These are phyloP conservation scores for Pseudogymnoascus sp. DNA, from an alignment of 2,329 filamentous ascomycete genomes.

Conservation along the genomic window DNA sequence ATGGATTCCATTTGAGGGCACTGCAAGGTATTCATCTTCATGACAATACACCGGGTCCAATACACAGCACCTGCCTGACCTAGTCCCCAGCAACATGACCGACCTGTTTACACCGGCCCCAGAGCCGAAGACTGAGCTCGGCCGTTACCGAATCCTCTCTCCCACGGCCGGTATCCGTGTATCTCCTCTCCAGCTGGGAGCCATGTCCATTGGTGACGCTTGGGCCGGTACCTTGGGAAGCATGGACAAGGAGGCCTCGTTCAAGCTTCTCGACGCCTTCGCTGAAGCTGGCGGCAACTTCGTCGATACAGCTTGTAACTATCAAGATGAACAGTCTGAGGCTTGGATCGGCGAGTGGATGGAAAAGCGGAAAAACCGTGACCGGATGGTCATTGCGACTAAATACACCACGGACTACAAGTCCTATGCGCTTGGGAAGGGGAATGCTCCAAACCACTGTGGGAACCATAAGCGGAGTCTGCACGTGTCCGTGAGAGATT, in stretches of 20 bases:
- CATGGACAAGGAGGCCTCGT: slow-evolving; percentile 46
- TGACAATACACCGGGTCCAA: neutral
- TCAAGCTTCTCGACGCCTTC: slow-evolving; percentile 51
- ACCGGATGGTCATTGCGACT: slow-evolving; percentile 65
- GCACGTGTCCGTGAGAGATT: slow-evolving; percentile 45
- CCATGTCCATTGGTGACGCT: slow-evolving; percentile 56
- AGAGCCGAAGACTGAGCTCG: slow-evolving; percentile 51
- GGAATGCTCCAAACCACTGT: slow-evolving; percentile 44
- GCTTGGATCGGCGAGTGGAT: slow-evolving; percentile 65
- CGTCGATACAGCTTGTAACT: slow-evolving; percentile 56
- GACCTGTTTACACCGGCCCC: slow-evolving; percentile 34
- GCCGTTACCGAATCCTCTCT: slow-evolving; percentile 57
- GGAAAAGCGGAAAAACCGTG: slow-evolving; percentile 53
- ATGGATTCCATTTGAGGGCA: neutral
- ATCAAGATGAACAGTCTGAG: slow-evolving; percentile 54
- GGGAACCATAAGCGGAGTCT: slow-evolving; percentile 59
- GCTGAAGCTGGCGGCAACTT: slow-evolving; percentile 55
- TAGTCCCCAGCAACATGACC: neutral
- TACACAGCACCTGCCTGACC: neutral
- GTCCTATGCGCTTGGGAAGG: slow-evolving; percentile 30
- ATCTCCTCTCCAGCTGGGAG: slow-evolving; percentile 57
- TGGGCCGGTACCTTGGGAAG: slow-evolving; percentile 43
- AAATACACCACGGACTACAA: slow-evolving; percentile 58
- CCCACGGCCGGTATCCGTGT: slow-evolving; percentile 58
- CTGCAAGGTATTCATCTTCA: neutral